Evolutionary conservation across 2,329 filamentous ascomycete species (phyloP), one percentile per base, ranked within the genome.

Genomic region (Cadophora sp.): DNA sequence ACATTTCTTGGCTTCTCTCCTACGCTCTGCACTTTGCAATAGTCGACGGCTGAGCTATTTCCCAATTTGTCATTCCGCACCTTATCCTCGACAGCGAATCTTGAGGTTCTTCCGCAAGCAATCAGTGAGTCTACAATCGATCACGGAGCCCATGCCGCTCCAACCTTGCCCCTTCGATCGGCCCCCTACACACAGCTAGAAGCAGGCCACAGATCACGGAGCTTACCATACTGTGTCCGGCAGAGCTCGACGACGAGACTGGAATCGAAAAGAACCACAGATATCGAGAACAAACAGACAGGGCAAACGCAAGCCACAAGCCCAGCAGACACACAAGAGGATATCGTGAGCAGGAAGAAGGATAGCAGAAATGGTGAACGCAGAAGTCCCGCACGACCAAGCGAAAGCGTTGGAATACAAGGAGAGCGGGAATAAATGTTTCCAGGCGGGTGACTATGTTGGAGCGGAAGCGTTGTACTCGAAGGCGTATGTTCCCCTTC

Each of bases 391-490:
- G 11, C 59, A 53, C 16, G 68, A 74, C 58, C 65, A 68, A 5
- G 59, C 53, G 24, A 72, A 72, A 50, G 71, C 75, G 9, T 51
- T 75, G 45, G 72, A 75, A 43, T 74, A 62, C 39, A 77, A 77
- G 61, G 74, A 76, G 45, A 71, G 72, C 48, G 75, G 75, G 7
- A 77, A 77, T 78, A 82, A 81, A 61, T 84, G 83, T 75, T 95
- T 91, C 79, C 84, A 87, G 68, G 79, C 82, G 9, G 87, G 86
- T 68, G 88, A 94, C 73, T 94, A 85, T 75, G 78, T 80, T 5
- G 83, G 81, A 27, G 92, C 92, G 45, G 91, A 93, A 70, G 83
- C 83, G 22, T 80, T 89, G 66, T 95, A 95, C 79, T 90, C 90
- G 4, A 87, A 91, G 78, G 92, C 92, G 81, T 89, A 79, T 77